Evolutionary conservation across 2,329 filamentous ascomycete species (phyloP), one percentile per base, ranked within the genome.

Genomic region (Fusarium sp.): DNA sequence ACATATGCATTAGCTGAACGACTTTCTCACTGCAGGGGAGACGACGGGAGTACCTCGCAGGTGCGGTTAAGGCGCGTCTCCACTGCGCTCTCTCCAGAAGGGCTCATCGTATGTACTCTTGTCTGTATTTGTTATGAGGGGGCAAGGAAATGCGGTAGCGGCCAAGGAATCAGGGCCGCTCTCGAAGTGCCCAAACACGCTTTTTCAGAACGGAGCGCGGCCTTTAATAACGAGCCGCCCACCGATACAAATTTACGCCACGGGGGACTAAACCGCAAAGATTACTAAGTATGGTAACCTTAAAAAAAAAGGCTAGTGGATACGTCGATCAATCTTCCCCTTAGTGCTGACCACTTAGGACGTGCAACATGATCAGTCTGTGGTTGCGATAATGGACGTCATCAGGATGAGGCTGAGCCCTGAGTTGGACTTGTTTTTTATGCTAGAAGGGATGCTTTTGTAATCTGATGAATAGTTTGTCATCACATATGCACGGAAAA

Each of bases 141-240:
- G 31, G 13, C 29, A 11, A 22, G 24, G 18, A 61, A 56, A 31
- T 45, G 64, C 64, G 64, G 64, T 62, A 20, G 40, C 59, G 62
- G 58, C 38, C 37, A 40, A 50, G 40, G 40, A 62, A 29, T 29
- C 31, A 34, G 20, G 27, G 16, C 64, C 64, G 64, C 64, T 22
- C 24, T 62, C 27, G 37, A 62, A 22, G 57, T 35, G 31, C 40
- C n/a, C n/a, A 62, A n/a, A 47, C 29, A 50, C 27, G 35, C 45
- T 29, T 66, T 66, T 62, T 66, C 64, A 62, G 37, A 35, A 31
- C 20, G 8, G 16, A n/a, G 45, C 35, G 64, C 64, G 64, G 64
- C 35, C 47, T 66, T 66, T 66, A 56, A 62, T 66, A 66, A 66
- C 35, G 62, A 38, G n/a, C 62, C 62, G 62, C 62, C 18, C 40